These are phyloP conservation scores for Cyclotella atomus DNA, from an alignment of 108 stramenopile genomes.

Conservation along the genomic window DNA sequence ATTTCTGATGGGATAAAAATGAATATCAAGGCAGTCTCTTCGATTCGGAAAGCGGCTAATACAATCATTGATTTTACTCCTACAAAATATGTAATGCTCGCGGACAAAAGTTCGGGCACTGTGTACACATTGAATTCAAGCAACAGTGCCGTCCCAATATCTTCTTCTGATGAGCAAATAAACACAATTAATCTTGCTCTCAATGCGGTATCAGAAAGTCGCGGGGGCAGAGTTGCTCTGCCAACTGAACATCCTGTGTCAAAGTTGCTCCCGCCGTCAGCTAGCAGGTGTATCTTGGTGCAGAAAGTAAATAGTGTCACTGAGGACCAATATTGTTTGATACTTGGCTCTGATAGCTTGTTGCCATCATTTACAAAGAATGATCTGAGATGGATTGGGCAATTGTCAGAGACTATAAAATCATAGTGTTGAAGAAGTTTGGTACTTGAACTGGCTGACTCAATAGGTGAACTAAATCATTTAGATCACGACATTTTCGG, in stretches of 20 bases:
- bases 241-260: conserved; percentile 64
- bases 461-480: too few species aligned
- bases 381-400: conserved; percentile 80
- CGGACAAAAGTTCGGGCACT: conserved; percentile 29
- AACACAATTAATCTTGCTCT: conserved; percentile 28
- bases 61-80: conserved; percentile 47
- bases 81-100: conserved; percentile 32
- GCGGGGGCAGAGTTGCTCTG: conserved; percentile 66
- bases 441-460: too few species aligned
- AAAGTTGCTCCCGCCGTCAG: conserved; percentile 33
- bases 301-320: conserved; percentile 57
- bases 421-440: too few species aligned
- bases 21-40: neutral
- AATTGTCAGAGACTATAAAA: conserved; percentile 43
- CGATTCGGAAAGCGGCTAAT: conserved; percentile 25
- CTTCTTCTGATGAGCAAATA: conserved; percentile 41
- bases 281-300: conserved; percentile 67
- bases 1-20: conserved; percentile 1
- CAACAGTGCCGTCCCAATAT: conserved; percentile 13
- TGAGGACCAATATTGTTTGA: conserved; percentile 45
- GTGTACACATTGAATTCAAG: conserved; percentile 25
- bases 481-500: too few species aligned
- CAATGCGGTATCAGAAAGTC: conserved; percentile 33
- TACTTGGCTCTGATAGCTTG: conserved; percentile 69
- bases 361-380: conserved; percentile 68